Conservation (phyloP, 1,284 basidiomycete species). For the Inonotus obliquus region DNA sequence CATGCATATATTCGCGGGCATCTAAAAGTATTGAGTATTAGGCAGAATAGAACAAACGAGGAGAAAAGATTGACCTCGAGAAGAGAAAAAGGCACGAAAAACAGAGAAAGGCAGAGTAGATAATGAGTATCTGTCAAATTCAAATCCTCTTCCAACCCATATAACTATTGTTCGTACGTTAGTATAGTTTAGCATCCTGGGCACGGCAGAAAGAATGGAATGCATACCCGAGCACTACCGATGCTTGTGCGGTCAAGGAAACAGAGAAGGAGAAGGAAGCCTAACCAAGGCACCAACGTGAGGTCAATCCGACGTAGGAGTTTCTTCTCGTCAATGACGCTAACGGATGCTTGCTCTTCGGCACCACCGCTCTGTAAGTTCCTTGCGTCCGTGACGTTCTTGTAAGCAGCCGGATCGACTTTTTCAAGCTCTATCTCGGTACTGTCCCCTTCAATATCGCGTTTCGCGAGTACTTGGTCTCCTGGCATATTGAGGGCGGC, state of each 20-base stretch:
- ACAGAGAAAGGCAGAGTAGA: conserved; percentile 22
- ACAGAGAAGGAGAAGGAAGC: conserved; percentile 69
- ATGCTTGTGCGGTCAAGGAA: conserved; percentile 78
- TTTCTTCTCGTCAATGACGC: conserved; percentile 52
- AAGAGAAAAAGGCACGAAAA: conserved; percentile 15
- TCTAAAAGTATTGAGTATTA: conserved; percentile 41
- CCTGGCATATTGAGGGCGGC: background rate
- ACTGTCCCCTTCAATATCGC: background rate
- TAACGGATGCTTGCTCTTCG: background rate
- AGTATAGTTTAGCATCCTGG: conserved; percentile 25
- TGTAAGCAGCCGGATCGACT: background rate
- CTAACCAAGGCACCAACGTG: conserved; percentile 61
- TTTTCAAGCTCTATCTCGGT: background rate
- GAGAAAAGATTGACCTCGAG: conserved; percentile 19
- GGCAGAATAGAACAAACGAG: conserved; percentile 21
- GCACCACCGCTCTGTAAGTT: conserved; percentile 11
- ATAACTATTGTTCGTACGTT: conserved; percentile 39
- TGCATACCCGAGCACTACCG: conserved; percentile 66
- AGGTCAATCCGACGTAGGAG: conserved; percentile 62
- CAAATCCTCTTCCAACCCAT: conserved; percentile 20
- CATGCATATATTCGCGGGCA: conserved; percentile 24
- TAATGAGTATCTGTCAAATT: conserved; percentile 22
- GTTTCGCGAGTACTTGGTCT: background rate
- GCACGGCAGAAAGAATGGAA: background rate
- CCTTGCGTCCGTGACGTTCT: conserved; percentile 24